Evolutionary conservation across 2,329 filamentous ascomycete genomes (phyloP), one percentile per base, ranked within the genome.

Genomic region (Ophioceras dolichostomum): DNA sequence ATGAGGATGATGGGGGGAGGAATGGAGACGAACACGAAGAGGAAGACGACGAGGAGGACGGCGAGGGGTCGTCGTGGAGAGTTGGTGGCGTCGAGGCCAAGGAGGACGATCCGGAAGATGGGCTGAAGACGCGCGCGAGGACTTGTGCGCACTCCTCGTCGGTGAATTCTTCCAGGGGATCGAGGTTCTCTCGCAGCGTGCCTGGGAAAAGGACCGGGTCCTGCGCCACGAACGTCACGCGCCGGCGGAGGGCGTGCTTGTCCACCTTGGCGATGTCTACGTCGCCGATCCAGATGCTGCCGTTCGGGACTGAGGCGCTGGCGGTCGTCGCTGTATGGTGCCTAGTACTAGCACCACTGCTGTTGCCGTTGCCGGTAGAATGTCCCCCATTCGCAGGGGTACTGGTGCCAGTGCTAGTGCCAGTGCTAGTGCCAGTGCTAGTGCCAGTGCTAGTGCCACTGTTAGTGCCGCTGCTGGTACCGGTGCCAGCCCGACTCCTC

Each of bases 161-260:
- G 13, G 73, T 65, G 39, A 67, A 65, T 42, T 79, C 72, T 5
- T 62, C 62, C 37, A 81, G 64, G 0, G 83, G 78, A 45, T 88
- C 83, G 17, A 88, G 67, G 49, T 87, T 77, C 49, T 76, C 68
- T 18, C 70, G 64, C 27, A 76, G 50, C 1, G 69, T 70, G 3
- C 73, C 73, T 0, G 73, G 70, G 49, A 77, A 76, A 2, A 79
- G 57, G 0, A 74, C 72, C 0, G 75, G 75, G 37, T 79, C 75
- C 46, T 79, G 75, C 2, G 76, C 74, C 19, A 79, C 74, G 43
- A 77, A 75, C 6, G 70, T 76, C 41, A 79, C 65, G 32, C 70
- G 68, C 44, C 68, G 65, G 2, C 75, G 65, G 16, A 77, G 67
- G 0, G 62, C 54, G 26, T 71, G 67, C 14, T 75, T 71, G 45